Percentiles rank a stretch among this genome's conserved stretches.
Conservation (phyloP, 129 eudicot genomes). For the Tanacetum coccineum region DNA sequence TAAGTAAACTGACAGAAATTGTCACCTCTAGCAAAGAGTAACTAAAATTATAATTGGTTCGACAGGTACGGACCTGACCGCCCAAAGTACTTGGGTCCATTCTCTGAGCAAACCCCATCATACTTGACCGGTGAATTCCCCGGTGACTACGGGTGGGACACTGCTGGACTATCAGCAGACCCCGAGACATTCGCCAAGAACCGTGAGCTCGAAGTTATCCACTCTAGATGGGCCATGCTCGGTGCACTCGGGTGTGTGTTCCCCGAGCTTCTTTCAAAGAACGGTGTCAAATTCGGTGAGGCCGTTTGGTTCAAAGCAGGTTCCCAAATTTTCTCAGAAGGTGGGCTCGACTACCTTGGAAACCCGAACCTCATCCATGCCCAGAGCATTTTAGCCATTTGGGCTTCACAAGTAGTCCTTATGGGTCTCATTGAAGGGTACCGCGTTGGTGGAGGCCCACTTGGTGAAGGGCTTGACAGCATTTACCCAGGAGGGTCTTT, state of each 20-base stretch:
- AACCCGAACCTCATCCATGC: constrained; percentile 29
- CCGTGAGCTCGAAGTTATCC: constrained; percentile 46
- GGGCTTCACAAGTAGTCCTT: constrained; percentile 22
- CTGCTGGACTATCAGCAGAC: constrained; percentile 67
- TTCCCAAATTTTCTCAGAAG: constrained; percentile 25
- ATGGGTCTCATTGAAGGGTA: constrained; percentile 24
- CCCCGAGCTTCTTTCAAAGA: constrained; percentile 21
- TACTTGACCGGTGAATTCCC: constrained; percentile 81
- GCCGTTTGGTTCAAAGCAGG: constrained; percentile 33
- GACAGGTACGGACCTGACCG: constrained; percentile 71
- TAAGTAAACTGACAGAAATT: too few species aligned
- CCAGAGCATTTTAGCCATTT: constrained; percentile 30
- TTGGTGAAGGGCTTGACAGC: constrained; percentile 8
- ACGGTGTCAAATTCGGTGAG: constrained; percentile 24
- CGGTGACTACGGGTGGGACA: constrained; percentile 84
- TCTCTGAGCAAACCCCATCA: constrained; percentile 70
- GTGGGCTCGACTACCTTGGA: constrained; percentile 32
- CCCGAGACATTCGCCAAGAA: constrained; percentile 81
- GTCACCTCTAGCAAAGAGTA: not conserved
- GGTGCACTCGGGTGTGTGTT: constrained; percentile 30
- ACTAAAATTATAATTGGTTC: not conserved
- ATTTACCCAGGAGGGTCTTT: constrained; percentile 22
- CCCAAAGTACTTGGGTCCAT: constrained; percentile 71
- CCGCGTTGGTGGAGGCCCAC: constrained; percentile 17
- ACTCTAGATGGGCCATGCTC: constrained; percentile 29